Evolutionary conservation across 2,329 filamentous ascomycete genomes (phyloP).

Genomic region (Pseudogymnoascus sp.): DNA sequence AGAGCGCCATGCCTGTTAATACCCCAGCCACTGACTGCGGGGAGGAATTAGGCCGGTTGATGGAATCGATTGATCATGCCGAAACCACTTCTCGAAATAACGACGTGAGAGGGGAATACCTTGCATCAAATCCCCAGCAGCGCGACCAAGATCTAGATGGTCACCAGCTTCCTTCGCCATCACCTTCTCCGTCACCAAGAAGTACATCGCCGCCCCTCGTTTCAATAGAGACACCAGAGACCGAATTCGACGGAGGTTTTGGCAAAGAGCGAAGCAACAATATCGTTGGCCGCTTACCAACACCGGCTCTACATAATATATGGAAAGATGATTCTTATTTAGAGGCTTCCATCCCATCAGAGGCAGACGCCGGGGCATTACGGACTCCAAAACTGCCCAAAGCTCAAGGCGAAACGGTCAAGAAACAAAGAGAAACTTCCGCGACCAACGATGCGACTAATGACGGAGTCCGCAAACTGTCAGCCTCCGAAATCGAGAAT

Average conservation of each 20-base stretch:
- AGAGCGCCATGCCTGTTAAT: not conserved
- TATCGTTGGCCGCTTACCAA: not conserved
- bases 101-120: not conserved
- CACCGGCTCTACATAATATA: not conserved
- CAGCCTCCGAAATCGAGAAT: constrained; percentile 50
- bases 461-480: constrained; percentile 44
- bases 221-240: not conserved
- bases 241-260: constrained; percentile 1
- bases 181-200: constrained; percentile 20
- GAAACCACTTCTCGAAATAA: not conserved
- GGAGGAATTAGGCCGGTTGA: not conserved
- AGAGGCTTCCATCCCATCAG: not conserved
- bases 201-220: constrained; percentile 18
- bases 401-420: constrained; percentile 23
- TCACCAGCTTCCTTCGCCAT: constrained; percentile 22
- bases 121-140: not conserved
- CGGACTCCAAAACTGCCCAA: constrained; percentile 21
- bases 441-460: constrained; percentile 12
- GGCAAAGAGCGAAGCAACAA: not conserved
- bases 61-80: constrained; percentile 6
- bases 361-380: not conserved
- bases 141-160: constrained; percentile 12
- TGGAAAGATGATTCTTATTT: not conserved
- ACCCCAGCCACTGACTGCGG: not conserved
- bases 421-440: constrained; percentile 17